These are phyloP conservation scores for Castanea crenata DNA, from an alignment of 306 rosid genomes.

Conservation along the genomic window DNA sequence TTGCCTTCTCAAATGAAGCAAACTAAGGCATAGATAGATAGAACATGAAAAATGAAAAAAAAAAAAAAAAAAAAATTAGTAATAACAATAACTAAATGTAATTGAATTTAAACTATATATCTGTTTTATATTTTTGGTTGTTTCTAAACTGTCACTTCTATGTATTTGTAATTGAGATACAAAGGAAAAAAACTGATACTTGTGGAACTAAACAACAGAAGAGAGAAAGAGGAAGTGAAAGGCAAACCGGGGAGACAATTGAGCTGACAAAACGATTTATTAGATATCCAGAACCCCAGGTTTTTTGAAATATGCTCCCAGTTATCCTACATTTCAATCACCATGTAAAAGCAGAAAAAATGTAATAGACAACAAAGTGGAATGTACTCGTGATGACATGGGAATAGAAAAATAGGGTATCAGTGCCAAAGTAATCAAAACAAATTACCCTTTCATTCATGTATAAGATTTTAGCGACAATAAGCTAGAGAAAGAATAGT, in stretches of 20 bases:
- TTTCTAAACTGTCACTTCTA: no score
- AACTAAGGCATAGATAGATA: constrained; percentile 43
- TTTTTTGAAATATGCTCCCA: constrained; percentile 64
- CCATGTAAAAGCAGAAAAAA: background rate
- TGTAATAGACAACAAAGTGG: background rate
- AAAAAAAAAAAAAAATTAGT: background rate
- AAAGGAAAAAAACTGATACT: background rate
- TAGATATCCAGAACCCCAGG: constrained; percentile 76
- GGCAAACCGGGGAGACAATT: constrained; percentile 74
- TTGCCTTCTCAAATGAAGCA: constrained; percentile 75
- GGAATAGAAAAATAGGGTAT: background rate
- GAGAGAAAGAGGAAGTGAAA: constrained; percentile 8
- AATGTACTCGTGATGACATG: no score
- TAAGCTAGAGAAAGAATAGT: background rate
- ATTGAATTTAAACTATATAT: background rate
- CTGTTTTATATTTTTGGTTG: no score
- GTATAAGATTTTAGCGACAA: background rate
- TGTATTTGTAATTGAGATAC: background rate
- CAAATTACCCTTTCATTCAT: background rate
- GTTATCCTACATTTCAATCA: constrained; percentile 44
- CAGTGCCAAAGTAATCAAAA: background rate
- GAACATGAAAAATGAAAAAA: background rate
- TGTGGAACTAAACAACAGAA: constrained; percentile 8
- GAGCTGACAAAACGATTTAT: constrained; percentile 67
- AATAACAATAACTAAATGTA: background rate